Evolutionary conservation across 768 basidiomycete genomes (phyloP).

Genomic region (Kwoniella sp.): DNA sequence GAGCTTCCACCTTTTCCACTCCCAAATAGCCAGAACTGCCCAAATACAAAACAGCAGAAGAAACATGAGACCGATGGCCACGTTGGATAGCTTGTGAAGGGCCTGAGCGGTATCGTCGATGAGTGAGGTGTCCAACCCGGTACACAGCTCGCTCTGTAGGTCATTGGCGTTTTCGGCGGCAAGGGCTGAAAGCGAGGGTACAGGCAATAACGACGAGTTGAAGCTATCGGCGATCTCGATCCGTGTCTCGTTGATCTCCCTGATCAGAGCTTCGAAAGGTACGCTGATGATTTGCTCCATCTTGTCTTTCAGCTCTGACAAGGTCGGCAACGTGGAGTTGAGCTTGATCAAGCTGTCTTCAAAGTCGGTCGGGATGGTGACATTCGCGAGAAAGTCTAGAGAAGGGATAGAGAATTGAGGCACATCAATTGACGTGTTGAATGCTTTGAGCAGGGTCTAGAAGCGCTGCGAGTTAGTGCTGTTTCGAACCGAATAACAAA

Average conservation of each 20-base stretch:
- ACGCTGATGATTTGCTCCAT: slow-evolving; percentile 58
- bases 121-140: slow-evolving; percentile 69
- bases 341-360: slow-evolving; percentile 67
- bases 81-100: slow-evolving; percentile 72
- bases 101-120: slow-evolving; percentile 79
- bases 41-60: slow-evolving; percentile 68
- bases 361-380: slow-evolving; percentile 74
- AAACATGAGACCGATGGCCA: slow-evolving; percentile 71
- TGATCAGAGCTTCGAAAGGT: slow-evolving; percentile 81
- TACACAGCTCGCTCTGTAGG: slow-evolving; percentile 60
- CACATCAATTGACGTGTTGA: slow-evolving; percentile 58
- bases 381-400: slow-evolving; percentile 67
- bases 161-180: slow-evolving; percentile 21
- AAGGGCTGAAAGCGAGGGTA: slow-evolving; percentile 55
- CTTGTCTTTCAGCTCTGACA: slow-evolving; percentile 68
- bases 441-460: slow-evolving; percentile 56
- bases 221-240: slow-evolving; percentile 60
- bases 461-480: background rate
- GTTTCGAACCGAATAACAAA: background rate
- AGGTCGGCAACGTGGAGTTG: slow-evolving; percentile 73
- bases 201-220: slow-evolving; percentile 67
- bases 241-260: slow-evolving; percentile 85
- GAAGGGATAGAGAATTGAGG: slow-evolving; percentile 73
- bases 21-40: slow-evolving; percentile 67
- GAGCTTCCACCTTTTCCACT: slow-evolving; percentile 78